Conservation (phyloP, 352 stramenopile species). For the Phytophthora aleatoria region DNA sequence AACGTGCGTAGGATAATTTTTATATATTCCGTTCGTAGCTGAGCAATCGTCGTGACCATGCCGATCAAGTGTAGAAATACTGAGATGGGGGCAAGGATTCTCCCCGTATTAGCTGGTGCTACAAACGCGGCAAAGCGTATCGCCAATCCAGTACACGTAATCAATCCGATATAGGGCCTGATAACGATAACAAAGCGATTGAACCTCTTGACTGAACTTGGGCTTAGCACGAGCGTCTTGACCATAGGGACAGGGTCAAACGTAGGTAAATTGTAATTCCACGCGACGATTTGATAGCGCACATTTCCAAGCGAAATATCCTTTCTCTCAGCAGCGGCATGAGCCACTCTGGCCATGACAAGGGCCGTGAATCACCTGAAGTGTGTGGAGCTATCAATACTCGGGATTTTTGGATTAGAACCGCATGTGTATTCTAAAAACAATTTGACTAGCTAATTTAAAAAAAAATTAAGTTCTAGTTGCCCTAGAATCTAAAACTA, state of each 20-base stretch:
- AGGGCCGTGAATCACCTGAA: neutral
- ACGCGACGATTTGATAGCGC: slow-evolving; percentile 17
- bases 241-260: slow-evolving; percentile 15
- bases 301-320: neutral
- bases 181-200: neutral
- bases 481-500: neutral
- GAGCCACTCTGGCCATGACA: neutral
- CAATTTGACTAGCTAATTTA: too few species aligned
- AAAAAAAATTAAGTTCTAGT: neutral
- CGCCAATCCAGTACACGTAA: neutral
- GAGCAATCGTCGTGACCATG: slow-evolving; percentile 9
- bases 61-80: slow-evolving; percentile 15
- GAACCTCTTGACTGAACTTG: slow-evolving; percentile 14
- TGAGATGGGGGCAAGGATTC: slow-evolving; percentile 14
- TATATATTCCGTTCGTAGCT: slow-evolving; percentile 18
- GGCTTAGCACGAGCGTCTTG: slow-evolving; percentile 18
- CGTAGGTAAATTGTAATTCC: slow-evolving; percentile 6
- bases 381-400: too few species aligned
- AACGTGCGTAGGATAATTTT: slow-evolving; percentile 24
- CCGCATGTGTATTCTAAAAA: too few species aligned
- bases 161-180: neutral
- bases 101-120: neutral
- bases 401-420: too few species aligned
- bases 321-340: neutral
- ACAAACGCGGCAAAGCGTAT: slow-evolving; percentile 17